Conservation (phyloP, 2,329 filamentous ascomycete species). For the Neopestalotiopsis sp. region DNA sequence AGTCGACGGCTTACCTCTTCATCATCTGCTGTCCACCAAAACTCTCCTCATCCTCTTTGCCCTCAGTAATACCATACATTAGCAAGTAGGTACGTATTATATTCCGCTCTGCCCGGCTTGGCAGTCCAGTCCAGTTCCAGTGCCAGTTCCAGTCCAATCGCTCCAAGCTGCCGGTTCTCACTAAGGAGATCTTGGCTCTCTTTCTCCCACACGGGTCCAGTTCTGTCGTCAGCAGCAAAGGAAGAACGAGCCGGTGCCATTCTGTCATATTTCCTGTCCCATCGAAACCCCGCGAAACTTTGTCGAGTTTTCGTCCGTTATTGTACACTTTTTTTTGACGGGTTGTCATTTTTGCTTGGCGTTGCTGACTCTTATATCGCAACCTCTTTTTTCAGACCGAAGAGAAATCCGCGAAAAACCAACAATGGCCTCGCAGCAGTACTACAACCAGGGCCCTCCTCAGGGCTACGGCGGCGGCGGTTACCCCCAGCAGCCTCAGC, state of each 20-base stretch:
- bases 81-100: constrained; percentile 3
- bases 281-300: background rate
- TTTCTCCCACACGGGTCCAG: background rate
- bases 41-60: background rate
- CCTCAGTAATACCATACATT: background rate
- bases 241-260: background rate
- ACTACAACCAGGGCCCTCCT: constrained; percentile 38
- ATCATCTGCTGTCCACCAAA: too few species aligned
- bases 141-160: background rate
- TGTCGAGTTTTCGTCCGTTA: background rate
- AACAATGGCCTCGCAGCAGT: constrained; percentile 36
- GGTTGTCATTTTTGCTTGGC: background rate
- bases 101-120: constrained; percentile 7
- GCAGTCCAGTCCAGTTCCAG: background rate
- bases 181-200: constrained; percentile 8
- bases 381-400: background rate
- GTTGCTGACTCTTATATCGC: constrained; percentile 20
- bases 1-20: background rate
- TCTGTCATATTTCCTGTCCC: background rate
- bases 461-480: constrained; percentile 29
- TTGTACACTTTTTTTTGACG: too few species aligned
- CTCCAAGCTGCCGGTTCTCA: background rate
- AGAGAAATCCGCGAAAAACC: constrained; percentile 7
- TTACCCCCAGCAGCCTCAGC: constrained; percentile 49
- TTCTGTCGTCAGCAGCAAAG: background rate